Percentiles rank a stretch among this genome's conserved stretches.
phyloP scores from a whole-genome alignment of 2,329 filamentous ascomycete genomes.

The Aureobasidium namibiae region DNA sequence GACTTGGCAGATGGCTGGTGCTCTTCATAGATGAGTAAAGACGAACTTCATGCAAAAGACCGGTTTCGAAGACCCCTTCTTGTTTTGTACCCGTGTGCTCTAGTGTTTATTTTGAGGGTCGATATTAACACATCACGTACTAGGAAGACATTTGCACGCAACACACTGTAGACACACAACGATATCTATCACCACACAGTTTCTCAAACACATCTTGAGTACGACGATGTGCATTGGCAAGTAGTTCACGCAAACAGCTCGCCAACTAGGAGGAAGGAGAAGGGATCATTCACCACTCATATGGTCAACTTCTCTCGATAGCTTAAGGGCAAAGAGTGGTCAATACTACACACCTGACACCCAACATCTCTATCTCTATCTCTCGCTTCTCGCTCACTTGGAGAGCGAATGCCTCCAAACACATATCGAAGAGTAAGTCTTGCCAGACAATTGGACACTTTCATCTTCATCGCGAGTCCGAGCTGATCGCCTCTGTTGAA shows the following conservation, averaged over 20 bases:
- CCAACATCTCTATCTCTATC: not conserved
- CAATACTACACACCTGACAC: not conserved
- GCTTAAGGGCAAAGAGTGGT: not conserved
- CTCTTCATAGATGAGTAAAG: not conserved
- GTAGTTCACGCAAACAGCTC: not conserved
- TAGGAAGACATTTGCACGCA: not conserved
- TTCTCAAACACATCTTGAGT: not conserved
- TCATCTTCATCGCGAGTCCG: not conserved
- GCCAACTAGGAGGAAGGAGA: not conserved
- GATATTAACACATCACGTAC: not conserved
- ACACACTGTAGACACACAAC: not conserved
- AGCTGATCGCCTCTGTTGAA: not conserved
- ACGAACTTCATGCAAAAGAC: not conserved
- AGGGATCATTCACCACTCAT: not conserved
- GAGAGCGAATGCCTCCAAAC: not conserved
- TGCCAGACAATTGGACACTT: not conserved
- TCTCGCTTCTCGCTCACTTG: not conserved
- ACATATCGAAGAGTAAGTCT: not conserved
- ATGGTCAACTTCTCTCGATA: not conserved
- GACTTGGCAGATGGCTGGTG: not conserved
- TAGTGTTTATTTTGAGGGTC: not conserved
- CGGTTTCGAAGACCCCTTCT: not conserved
- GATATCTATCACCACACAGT: not conserved
- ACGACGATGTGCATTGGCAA: not conserved
- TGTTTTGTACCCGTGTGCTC: not conserved